Conservation (phyloP, 2,329 filamentous ascomycete genomes). For the Ophiostoma quercus region DNA sequence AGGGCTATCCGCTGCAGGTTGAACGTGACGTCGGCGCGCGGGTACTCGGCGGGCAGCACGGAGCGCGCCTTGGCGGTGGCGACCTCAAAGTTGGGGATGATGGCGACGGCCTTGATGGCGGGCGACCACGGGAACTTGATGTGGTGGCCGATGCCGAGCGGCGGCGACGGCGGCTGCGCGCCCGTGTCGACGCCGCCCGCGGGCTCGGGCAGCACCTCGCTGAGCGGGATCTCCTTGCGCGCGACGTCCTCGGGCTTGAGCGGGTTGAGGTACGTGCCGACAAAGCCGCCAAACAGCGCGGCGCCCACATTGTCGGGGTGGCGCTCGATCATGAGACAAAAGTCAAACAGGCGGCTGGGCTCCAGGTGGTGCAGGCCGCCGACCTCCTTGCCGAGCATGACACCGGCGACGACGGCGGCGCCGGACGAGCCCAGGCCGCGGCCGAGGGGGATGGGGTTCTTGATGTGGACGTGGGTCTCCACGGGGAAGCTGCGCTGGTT, state of each 20-base stretch:
- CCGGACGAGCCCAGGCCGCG: conserved; percentile 92
- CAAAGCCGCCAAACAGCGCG: conserved; percentile 90
- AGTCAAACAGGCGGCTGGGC: conserved; percentile 83
- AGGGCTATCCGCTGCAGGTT: conserved; percentile 93
- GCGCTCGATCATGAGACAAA: conserved; percentile 93
- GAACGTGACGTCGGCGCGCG: conserved; percentile 77
- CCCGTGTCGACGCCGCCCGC: conserved; percentile 91
- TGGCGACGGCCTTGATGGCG: conserved; percentile 93
- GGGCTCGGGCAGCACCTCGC: conserved; percentile 84
- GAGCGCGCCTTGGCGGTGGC: conserved; percentile 86
- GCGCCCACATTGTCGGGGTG: conserved; percentile 95
- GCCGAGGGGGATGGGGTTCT: conserved; percentile 90
- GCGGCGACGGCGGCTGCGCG: conserved; percentile 78
- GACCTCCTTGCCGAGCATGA: conserved; percentile 86
- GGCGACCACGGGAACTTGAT: conserved; percentile 91
- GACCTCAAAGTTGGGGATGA: conserved; percentile 94
- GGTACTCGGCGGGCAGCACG: conserved; percentile 76
- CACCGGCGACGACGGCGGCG: conserved; percentile 89
- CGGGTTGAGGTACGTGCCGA: conserved; percentile 93
- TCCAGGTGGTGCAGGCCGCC: conserved; percentile 69
- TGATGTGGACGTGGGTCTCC: conserved; percentile 87
- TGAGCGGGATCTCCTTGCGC: conserved; percentile 86
- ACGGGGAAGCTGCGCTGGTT: conserved; percentile 75
- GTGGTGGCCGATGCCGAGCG: conserved; percentile 87
- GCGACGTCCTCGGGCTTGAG: conserved; percentile 83